Conservation (phyloP, 2,329 filamentous ascomycete genomes). For the Monosporascus sp. region DNA sequence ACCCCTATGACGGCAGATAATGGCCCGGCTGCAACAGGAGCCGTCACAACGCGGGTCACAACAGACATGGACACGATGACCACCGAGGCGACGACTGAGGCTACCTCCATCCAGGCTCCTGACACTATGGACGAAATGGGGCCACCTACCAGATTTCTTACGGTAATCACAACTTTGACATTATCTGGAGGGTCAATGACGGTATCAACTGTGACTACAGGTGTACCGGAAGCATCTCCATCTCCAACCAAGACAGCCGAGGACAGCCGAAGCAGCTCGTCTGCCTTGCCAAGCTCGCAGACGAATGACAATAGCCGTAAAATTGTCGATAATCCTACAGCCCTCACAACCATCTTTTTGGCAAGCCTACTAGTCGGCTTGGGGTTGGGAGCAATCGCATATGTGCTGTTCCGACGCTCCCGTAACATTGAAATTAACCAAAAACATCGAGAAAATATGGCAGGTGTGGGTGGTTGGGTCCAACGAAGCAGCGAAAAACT, state of each 20-base stretch:
- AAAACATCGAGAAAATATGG: background rate
- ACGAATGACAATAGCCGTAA: background rate
- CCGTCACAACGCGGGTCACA: background rate
- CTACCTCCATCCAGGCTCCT: background rate
- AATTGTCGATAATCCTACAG: background rate
- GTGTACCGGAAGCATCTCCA: background rate
- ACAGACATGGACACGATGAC: background rate
- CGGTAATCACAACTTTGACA: background rate
- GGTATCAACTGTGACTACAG: background rate
- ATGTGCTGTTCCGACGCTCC: slow-evolving; percentile 13
- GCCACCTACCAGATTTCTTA: background rate
- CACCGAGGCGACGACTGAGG: background rate
- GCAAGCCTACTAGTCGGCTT: slow-evolving; percentile 18
- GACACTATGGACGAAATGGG: background rate
- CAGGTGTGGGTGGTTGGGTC: slow-evolving; percentile 1
- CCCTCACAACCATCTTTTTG: slow-evolving; percentile 15
- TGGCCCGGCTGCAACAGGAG: background rate
- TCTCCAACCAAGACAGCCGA: background rate
- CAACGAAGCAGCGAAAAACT: background rate
- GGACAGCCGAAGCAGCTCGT: background rate
- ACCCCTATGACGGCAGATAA: slow-evolving; percentile 24
- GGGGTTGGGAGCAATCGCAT: slow-evolving; percentile 8
- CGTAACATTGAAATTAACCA: background rate
- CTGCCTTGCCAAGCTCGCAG: background rate
- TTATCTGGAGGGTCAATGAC: background rate